These are phyloP conservation scores for Berberis thunbergii DNA, from an alignment of 164 flowering plant genomes.

Conservation along the genomic window DNA sequence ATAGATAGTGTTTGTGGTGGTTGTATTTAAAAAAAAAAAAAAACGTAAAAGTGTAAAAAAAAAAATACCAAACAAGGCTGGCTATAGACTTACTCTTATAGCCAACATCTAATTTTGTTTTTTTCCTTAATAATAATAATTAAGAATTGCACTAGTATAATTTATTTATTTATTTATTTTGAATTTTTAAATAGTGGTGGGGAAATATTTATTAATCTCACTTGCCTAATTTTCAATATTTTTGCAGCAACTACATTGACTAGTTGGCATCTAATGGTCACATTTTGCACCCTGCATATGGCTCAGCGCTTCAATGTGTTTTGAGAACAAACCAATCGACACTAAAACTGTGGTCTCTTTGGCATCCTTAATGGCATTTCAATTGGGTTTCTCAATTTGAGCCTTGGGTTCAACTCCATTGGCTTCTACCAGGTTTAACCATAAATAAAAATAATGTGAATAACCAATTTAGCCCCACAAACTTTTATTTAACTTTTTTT, in stretches of 20 bases:
- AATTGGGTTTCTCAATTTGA: conserved; percentile 86
- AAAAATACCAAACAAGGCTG: too few species aligned
- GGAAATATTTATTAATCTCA: not conserved
- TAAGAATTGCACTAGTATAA: too few species aligned
- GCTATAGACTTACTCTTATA: too few species aligned
- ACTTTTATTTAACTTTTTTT: not conserved
- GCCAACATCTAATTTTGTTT: too few species aligned
- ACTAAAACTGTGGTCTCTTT: conserved; percentile 77
- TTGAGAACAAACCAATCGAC: conserved; percentile 72
- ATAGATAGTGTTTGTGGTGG: too few species aligned
- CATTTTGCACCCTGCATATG: conserved; percentile 82
- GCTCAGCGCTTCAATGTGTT: conserved; percentile 73
- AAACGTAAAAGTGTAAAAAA: too few species aligned
- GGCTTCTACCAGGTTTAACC: conserved; percentile 80
- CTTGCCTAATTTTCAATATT: not conserved
- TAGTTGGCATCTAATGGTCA: conserved; percentile 98
- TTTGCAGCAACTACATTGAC: conserved; percentile 87
- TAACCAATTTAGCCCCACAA: not conserved
- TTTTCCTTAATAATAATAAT: too few species aligned
- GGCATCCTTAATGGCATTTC: conserved; percentile 90
- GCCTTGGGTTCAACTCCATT: conserved; percentile 94
- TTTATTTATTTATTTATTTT: too few species aligned
- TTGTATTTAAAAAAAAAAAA: too few species aligned
- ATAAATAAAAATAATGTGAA: not conserved
- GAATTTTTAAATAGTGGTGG: too few species aligned